These are phyloP conservation scores for Penicillium sp. DNA, from an alignment of 2,329 filamentous ascomycete species.

Conservation along the genomic window DNA sequence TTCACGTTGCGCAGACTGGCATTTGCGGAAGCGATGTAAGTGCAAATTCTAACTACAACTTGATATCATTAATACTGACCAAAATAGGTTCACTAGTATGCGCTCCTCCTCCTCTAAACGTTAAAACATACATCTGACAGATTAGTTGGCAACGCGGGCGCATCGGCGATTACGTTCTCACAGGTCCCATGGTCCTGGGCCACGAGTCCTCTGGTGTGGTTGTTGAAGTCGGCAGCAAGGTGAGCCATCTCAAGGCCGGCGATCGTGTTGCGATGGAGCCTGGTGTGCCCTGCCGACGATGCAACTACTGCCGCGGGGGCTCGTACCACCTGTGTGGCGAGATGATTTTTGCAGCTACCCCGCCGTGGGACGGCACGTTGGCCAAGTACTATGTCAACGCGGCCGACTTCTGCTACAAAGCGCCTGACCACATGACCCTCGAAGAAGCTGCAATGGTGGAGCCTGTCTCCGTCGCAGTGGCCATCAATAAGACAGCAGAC, in stretches of 20 bases:
- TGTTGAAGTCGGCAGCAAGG: conserved; percentile 8
- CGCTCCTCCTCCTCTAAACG: too few relatives aligned
- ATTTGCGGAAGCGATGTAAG: conserved; percentile 3
- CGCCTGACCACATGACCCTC: conserved; percentile 44
- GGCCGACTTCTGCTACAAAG: conserved; percentile 46
- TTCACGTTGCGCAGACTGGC: conserved; percentile 5
- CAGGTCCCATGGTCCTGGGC: not conserved
- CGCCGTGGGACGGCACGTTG: conserved; percentile 49
- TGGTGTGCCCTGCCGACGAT: conserved; percentile 43
- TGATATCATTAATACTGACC: too few relatives aligned
- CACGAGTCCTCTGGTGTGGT: not conserved
- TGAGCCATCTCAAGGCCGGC: conserved; percentile 42
- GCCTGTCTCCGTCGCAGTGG: conserved; percentile 51
- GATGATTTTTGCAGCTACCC: conserved; percentile 49
- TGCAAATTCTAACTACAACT: not conserved
- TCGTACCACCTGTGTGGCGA: conserved; percentile 40
- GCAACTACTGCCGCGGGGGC: conserved; percentile 41
- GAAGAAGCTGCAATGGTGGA: conserved; percentile 54
- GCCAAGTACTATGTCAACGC: conserved; percentile 48
- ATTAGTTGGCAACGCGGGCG: conserved; percentile 4
- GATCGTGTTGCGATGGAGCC: conserved; percentile 50
- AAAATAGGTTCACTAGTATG: too few relatives aligned
- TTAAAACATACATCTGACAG: too few relatives aligned
- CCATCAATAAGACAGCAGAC: conserved; percentile 42
- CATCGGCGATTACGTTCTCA: conserved; percentile 2